Conservation (phyloP, 1,284 basidiomycete genomes). For the Xerocomus nothofagi region DNA sequence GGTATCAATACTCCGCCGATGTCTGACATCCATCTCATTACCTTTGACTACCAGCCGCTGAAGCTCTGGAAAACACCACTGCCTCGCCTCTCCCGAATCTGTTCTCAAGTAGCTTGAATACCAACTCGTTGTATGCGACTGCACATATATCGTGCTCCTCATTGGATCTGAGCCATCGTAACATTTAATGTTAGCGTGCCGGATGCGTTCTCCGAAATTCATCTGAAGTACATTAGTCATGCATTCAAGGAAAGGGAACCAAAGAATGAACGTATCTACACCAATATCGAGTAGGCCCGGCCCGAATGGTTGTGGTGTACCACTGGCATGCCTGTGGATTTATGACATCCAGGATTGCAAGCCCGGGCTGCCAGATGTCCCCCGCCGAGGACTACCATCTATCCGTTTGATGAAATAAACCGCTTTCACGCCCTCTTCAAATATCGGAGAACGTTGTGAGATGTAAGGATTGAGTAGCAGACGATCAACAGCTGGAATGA, state of each 20-base stretch:
- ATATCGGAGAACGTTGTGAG: constrained; percentile 67
- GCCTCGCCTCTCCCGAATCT: constrained; percentile 66
- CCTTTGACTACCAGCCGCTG: constrained; percentile 68
- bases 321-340: constrained; percentile 68
- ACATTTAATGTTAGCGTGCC: constrained; percentile 61
- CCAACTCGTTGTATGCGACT: constrained; percentile 67
- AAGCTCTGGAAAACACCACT: constrained; percentile 67
- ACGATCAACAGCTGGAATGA: constrained; percentile 1
- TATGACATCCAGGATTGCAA: constrained; percentile 72
- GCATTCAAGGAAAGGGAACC: not conserved
- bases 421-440: constrained; percentile 64
- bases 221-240: constrained; percentile 41
- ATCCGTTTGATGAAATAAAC: constrained; percentile 71
- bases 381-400: constrained; percentile 73
- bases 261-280: constrained; percentile 59
- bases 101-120: constrained; percentile 60
- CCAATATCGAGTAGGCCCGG: constrained; percentile 64
- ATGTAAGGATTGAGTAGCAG: constrained; percentile 64
- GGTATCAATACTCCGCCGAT: constrained; percentile 3
- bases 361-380: constrained; percentile 73
- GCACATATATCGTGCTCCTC: constrained; percentile 66
- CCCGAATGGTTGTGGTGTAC: constrained; percentile 64
- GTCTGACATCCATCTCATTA: constrained; percentile 28
- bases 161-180: constrained; percentile 71
- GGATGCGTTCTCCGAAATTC: constrained; percentile 70